phyloP scores from a whole-genome alignment of 345 rosid genomes.

The Populus tremula region DNA sequence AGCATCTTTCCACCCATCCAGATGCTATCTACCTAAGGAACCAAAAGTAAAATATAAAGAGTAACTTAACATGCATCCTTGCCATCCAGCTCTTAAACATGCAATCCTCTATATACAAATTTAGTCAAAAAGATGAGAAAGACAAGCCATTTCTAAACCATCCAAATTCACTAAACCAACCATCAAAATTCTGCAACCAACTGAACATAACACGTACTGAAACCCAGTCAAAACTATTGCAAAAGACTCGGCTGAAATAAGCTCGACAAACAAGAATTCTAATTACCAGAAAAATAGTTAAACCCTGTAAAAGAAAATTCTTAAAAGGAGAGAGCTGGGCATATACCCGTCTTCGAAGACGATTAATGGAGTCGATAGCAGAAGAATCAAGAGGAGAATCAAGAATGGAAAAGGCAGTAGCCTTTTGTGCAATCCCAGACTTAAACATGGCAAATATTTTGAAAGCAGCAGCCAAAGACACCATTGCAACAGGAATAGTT shows the following conservation, averaged over 20 bases:
- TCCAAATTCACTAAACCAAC: not conserved
- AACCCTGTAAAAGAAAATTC: not conserved
- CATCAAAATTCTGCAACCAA: no score
- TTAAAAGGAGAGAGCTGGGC: not conserved
- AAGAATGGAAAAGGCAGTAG: conserved; percentile 57
- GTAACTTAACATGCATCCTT: not conserved
- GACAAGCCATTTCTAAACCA: not conserved
- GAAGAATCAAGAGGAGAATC: conserved; percentile 42
- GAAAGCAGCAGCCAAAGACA: conserved; percentile 48
- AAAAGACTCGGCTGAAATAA: not conserved
- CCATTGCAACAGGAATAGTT: conserved; percentile 35
- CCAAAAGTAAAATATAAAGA: not conserved
- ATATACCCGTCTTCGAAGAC: conserved; percentile 55
- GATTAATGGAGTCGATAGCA: conserved; percentile 37
- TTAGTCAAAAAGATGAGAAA: not conserved
- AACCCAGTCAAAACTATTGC: not conserved
- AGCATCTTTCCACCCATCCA: no score
- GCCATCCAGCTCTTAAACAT: not conserved
- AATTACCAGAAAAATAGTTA: not conserved
- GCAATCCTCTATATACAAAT: not conserved
- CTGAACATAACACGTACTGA: not conserved
- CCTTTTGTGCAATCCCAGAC: conserved; percentile 61
- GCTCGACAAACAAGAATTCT: not conserved
- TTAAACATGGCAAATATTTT: conserved; percentile 53
- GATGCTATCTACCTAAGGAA: not conserved